Percentiles rank a stretch among this genome's conserved stretches.
Conservation (phyloP, 495 filamentous ascomycete species). For the Hyphodiscus hymeniophilus region DNA sequence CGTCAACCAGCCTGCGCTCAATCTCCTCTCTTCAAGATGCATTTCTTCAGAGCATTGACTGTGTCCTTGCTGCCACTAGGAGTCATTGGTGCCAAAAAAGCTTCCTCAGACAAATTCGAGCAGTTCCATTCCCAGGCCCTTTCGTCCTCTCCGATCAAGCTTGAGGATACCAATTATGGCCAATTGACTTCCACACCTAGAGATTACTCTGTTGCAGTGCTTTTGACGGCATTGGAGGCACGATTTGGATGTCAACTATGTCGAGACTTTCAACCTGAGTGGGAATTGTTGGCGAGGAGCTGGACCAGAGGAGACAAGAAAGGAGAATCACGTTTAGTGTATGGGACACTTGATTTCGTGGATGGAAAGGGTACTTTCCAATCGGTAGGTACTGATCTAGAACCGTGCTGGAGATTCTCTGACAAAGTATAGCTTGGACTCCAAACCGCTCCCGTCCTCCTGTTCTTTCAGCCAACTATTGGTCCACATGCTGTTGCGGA, state of each 20-base stretch:
- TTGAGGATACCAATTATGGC: slow-evolving; percentile 67
- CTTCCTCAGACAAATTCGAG: slow-evolving; percentile 50
- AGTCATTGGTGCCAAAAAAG: slow-evolving; percentile 48
- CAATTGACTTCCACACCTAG: slow-evolving; percentile 68
- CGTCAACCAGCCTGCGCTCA: neutral
- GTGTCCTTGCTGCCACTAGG: slow-evolving; percentile 41
- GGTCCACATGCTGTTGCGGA: slow-evolving; percentile 74
- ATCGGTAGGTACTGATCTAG: slow-evolving; percentile 49
- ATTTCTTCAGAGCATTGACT: slow-evolving; percentile 48
- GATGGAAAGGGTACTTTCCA: slow-evolving; percentile 84
- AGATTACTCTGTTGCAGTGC: slow-evolving; percentile 73
- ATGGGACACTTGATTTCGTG: slow-evolving; percentile 80
- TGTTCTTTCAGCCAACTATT: slow-evolving; percentile 78
- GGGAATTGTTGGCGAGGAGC: slow-evolving; percentile 78
- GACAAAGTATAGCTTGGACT: slow-evolving; percentile 61
- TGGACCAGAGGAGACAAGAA: slow-evolving; percentile 77
- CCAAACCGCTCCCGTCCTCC: slow-evolving; percentile 87
- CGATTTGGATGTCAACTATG: slow-evolving; percentile 84
- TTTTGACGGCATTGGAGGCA: slow-evolving; percentile 80
- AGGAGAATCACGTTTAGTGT: slow-evolving; percentile 64
- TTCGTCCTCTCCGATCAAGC: slow-evolving; percentile 58
- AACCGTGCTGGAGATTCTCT: neutral
- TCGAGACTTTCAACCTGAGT: slow-evolving; percentile 88
- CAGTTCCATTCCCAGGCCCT: slow-evolving; percentile 59
- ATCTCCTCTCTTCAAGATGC: slow-evolving; percentile 34